A percentile compares a stretch with the other conserved stretches of the same genome.
These are phyloP conservation scores for Chlamydomonas reinhardtii DNA, from an alignment of 163 green algal genomes.

Conservation along the genomic window DNA sequence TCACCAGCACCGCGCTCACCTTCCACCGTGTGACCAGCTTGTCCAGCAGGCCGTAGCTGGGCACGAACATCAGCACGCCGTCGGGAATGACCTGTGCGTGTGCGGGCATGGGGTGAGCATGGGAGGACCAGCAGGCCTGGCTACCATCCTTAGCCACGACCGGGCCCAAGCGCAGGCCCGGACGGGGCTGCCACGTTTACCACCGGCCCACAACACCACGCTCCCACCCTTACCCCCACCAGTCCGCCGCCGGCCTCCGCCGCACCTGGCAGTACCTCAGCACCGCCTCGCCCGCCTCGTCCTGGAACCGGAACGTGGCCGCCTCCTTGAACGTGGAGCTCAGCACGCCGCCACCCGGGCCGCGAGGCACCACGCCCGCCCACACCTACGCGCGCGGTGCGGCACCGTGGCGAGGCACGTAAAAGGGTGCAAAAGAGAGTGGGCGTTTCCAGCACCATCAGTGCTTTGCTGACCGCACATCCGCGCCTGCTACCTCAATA, in stretches of 20 bases:
- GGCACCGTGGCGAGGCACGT: too few species aligned
- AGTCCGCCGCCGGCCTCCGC: too few species aligned
- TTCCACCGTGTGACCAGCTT: conserved; percentile 82
- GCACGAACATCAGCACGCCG: conserved; percentile 97
- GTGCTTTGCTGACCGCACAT: too few species aligned
- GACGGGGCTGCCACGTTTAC: too few species aligned
- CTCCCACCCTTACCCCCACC: background rate
- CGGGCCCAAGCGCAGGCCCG: too few species aligned
- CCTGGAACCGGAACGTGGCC: conserved; percentile 65
- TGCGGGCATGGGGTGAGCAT: too few species aligned
- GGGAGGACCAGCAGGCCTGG: too few species aligned
- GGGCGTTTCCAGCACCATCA: too few species aligned
- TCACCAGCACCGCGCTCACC: conserved; percentile 44
- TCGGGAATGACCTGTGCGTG: conserved; percentile 74
- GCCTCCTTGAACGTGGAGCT: conserved; percentile 84
- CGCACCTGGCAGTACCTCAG: conserved; percentile 64
- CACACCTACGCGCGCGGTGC: conserved; percentile 76
- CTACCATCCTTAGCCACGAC: too few species aligned
- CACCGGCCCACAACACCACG: background rate
- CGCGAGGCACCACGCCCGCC: conserved; percentile 82
- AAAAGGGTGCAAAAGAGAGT: too few species aligned
- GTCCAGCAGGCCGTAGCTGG: conserved; percentile 88
- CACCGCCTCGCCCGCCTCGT: conserved; percentile 52
- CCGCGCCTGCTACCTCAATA: too few species aligned
- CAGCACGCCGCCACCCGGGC: conserved; percentile 76